Percentiles rank a stretch among this genome's conserved stretches.
Evolutionary conservation across 2,329 filamentous ascomycete genomes (phyloP).

Genomic region (Colletotrichum sp.): DNA sequence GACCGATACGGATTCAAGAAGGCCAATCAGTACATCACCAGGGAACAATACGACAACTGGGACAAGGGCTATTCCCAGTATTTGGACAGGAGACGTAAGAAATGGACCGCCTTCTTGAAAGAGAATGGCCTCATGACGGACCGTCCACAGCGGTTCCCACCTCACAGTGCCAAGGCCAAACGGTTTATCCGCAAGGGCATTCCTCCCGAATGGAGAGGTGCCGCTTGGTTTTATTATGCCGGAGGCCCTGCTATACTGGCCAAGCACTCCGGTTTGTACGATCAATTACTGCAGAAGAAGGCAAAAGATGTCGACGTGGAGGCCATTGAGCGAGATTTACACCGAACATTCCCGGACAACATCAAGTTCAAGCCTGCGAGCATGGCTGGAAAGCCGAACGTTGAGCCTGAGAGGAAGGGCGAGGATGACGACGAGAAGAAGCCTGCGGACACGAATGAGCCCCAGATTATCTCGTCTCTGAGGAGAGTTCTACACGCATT

Average conservation of each 20-base stretch:
- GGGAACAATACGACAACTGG: conserved; percentile 84
- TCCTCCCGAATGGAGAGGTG: conserved; percentile 91
- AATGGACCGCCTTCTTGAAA: conserved; percentile 81
- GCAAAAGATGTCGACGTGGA: conserved; percentile 80
- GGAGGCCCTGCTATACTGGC: conserved; percentile 81
- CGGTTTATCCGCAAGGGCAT: conserved; percentile 92
- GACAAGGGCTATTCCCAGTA: conserved; percentile 77
- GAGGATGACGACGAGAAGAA: conserved; percentile 26
- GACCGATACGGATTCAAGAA: conserved; percentile 96
- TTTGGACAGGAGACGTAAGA: conserved; percentile 74
- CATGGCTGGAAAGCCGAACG: conserved; percentile 32
- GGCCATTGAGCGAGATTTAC: conserved; percentile 90
- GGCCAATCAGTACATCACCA: conserved; percentile 76
- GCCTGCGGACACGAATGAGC: conserved; percentile 58
- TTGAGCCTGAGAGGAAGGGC: conserved; percentile 10
- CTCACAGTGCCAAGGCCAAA: conserved; percentile 82
- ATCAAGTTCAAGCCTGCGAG: conserved; percentile 78
- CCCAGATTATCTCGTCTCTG: conserved; percentile 79
- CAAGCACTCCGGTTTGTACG: conserved; percentile 79
- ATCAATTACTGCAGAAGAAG: conserved; percentile 66
- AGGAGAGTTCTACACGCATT: conserved; percentile 89
- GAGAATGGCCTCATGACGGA: conserved; percentile 77
- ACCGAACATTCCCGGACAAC: conserved; percentile 95
- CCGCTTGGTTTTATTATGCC: conserved; percentile 96
- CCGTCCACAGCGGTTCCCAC: conserved; percentile 78